Base-by-base conservation (phyloP, 2,329 filamentous ascomycete species). In the Endothia cerciana region DNA sequence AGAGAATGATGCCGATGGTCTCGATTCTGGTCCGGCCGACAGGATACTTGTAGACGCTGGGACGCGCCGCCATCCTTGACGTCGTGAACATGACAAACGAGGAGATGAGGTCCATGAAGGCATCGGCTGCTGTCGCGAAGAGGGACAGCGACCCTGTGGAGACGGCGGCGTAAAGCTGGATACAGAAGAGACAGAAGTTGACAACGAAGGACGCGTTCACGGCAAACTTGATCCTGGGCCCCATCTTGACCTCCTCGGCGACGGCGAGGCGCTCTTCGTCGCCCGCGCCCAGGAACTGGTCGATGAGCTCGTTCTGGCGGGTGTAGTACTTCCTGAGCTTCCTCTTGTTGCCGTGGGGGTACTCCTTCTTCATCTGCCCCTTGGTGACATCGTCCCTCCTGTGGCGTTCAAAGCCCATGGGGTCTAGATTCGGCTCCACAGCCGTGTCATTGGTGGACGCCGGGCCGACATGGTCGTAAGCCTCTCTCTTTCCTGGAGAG, bases 71-170 rank as follows among this genome's bases (percentile, higher is more conserved):
- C 76, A 89, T 74, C 33, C 81, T 82, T 4, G 85, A 87, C 0
- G 87, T 89, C 66, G 85, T 76, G 67, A 88, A 81, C 81, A 89
- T 88, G 59, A 89, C 86, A 51, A 83, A 80, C 0, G 87, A 89
- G 40, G 85, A 89, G 13, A 89, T 84, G 45, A 89, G 82, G 71
- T 89, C 87, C 83, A 89, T 85, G 74, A 88, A 87, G 5, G 87
- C 87, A 77, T 89, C 87, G 55, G 87, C 86, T 33, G 87, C 84
- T n/a, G 87, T 89, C 19, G 87, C 87, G 68, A 89, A 88, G 25
- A 89, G 80, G 75, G 86, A 86, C 67, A 89, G 78, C 19, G 87
- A 89, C 13, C 83, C 83, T 0, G 85, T 87, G 41, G 83, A 83
- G 62, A 87, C 76, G 61, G 85, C 85, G 51, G 85, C 85, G 72